phyloP scores from a whole-genome alignment of 768 basidiomycete species.

The Leccinum aurantiacum region DNA sequence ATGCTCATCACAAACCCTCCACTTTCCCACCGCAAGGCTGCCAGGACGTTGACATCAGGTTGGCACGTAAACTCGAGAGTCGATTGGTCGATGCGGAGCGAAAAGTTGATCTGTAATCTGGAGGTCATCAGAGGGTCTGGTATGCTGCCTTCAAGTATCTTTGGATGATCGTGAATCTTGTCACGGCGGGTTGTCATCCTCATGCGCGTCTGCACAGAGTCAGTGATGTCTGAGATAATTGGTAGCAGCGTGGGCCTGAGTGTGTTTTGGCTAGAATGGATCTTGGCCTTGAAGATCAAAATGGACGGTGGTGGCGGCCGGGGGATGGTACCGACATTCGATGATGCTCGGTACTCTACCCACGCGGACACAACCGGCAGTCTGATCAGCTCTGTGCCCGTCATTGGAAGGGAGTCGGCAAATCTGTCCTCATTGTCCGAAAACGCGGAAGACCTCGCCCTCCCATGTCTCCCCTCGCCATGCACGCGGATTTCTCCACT shows the following conservation, averaged over 20 bases:
- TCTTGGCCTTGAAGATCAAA: slow-evolving; percentile 81
- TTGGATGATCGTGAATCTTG: slow-evolving; percentile 19
- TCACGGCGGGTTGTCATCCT: slow-evolving; percentile 43
- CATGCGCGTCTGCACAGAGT: slow-evolving; percentile 68
- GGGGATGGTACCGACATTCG: slow-evolving; percentile 40
- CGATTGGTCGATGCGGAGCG: slow-evolving; percentile 89
- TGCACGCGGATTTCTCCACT: slow-evolving; percentile 84
- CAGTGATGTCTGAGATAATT: slow-evolving; percentile 77
- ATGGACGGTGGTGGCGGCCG: slow-evolving; percentile 49
- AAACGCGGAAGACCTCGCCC: slow-evolving; percentile 34
- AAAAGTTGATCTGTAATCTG: slow-evolving; percentile 75
- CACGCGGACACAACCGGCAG: slow-evolving; percentile 80
- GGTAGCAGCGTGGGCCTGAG: slow-evolving; percentile 80
- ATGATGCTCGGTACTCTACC: slow-evolving; percentile 73
- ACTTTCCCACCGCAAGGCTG: slow-evolving; percentile 88
- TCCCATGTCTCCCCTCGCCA: slow-evolving; percentile 46
- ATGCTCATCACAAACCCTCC: slow-evolving; percentile 86
- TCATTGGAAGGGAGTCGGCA: slow-evolving; percentile 53
- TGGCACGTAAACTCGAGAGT: slow-evolving; percentile 83
- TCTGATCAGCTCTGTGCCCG: slow-evolving; percentile 59
- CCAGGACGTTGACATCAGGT: slow-evolving; percentile 91
- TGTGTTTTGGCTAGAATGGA: slow-evolving; percentile 86
- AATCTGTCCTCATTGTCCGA: slow-evolving; percentile 52
- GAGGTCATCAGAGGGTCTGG: slow-evolving; percentile 31
- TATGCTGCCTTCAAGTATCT: slow-evolving; percentile 7